Evolutionary conservation across 352 stramenopile genomes (phyloP), one percentile per base, ranked within the genome.

Genomic region (Phytophthora aleatoria): DNA sequence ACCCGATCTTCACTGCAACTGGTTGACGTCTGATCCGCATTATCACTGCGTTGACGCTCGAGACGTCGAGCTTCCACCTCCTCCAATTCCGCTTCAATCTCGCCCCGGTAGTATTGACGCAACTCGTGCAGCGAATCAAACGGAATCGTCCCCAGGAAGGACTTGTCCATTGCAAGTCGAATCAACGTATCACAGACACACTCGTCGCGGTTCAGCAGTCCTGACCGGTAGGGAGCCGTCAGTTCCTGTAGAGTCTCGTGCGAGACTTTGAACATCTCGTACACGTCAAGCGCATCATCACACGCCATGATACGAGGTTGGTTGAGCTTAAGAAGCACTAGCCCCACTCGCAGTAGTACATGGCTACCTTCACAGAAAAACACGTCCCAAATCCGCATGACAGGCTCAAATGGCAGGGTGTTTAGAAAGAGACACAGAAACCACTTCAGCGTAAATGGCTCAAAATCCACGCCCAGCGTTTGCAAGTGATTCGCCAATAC

Each of bases 401-500:
- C 89, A 0, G 85, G 86, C 44, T 96, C 89, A 36, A 97, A 87
- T 13, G 88, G 87, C 15, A 98, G 67, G 26, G 90, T 95, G 64
- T 97, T 97, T n/a, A 98, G 71, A 71, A 97, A 98, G 3, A 96
- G 63, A 68, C 92, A 98, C 0, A 98, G 64, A 43, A 97, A 98
- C 92, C 91, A 98, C 65, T 97, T 96, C 56, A 96, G 85, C 38
- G 91, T 97, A 42, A 97, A 91, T 20, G 89, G 88, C 51, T 94
- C 85, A 55, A 97, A 80, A 53, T 96, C 85, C 5, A 96, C 85
- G 39, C 88, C 75, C 3, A 96, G 73, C 3, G 38, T 33, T 20
- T 92, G 75, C 42, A 97, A 73, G 59, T 96, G 89, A 30, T 69
- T 72, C 30, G 79, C 73, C 41, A 97, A 47, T 15, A 76, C 53